Percentiles rank a stretch among this genome's conserved stretches.
phyloP scores from a whole-genome alignment of 805 yeast species.

The Naumovozyma dairenensis region DNA sequence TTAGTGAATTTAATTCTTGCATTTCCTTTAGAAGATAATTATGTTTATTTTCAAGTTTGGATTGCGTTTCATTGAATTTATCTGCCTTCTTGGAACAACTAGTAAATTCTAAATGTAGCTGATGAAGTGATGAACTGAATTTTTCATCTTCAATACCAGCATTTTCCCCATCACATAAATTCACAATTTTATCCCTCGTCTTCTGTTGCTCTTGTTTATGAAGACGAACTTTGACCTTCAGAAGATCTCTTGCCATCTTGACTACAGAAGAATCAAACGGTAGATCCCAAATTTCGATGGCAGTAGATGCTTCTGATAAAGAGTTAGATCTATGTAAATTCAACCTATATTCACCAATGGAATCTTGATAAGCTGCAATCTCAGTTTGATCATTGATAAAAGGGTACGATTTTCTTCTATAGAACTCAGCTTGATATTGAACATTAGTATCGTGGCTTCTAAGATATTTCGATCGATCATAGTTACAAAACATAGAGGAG shows the following conservation, averaged over 20 bases:
- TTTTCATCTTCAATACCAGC: conserved; percentile 2
- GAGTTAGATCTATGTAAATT: conserved; percentile 17
- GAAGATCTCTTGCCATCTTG: conserved; percentile 22
- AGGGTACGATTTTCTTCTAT: conserved; percentile 22
- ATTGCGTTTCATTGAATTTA: conserved; percentile 10
- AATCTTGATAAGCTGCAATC: not conserved
- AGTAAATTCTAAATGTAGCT: conserved; percentile 8
- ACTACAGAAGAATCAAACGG: conserved; percentile 27
- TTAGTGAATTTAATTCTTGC: conserved; percentile 42
- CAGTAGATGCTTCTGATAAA: conserved; percentile 18
- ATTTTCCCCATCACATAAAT: not conserved
- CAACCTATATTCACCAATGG: not conserved
- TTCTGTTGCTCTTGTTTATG: conserved; percentile 5
- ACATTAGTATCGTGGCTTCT: conserved; percentile 10
- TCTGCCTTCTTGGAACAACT: conserved; percentile 9
- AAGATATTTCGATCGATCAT: conserved; percentile 13
- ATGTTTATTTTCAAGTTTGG: conserved; percentile 18
- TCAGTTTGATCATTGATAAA: conserved; percentile 7
- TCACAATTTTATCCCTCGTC: conserved; percentile 4
- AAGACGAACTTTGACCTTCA: conserved; percentile 8
- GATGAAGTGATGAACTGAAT: conserved; percentile 5
- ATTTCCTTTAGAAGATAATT: conserved; percentile 32
- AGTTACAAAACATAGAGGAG: conserved; percentile 17
- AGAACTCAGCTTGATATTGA: conserved; percentile 19
- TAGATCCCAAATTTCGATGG: conserved; percentile 19